Evolutionary conservation across 2,329 filamentous ascomycete genomes (phyloP).

Genomic region (Claviceps paspali): DNA sequence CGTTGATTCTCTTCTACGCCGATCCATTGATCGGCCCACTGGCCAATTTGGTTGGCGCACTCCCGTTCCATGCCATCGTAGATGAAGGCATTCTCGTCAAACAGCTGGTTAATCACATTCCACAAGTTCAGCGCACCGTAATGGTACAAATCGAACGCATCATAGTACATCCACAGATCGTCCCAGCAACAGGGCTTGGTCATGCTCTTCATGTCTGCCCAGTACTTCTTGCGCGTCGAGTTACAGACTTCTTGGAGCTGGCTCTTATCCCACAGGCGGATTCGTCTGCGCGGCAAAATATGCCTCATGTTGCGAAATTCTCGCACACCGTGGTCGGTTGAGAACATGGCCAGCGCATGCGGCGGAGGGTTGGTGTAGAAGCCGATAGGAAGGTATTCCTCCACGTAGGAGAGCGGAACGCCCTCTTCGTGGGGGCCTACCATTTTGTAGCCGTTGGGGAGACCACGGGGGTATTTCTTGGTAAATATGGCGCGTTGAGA

Average conservation of each 20-base stretch:
- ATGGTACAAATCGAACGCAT: constrained; percentile 30
- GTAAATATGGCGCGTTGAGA: constrained; percentile 14
- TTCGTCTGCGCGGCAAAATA: constrained; percentile 13
- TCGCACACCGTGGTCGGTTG: constrained; percentile 17
- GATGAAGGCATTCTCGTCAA: constrained; percentile 24
- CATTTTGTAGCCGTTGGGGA: constrained; percentile 22
- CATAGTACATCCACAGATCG: constrained; percentile 32
- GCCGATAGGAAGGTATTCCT: constrained; percentile 19
- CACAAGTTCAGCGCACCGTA: constrained; percentile 33
- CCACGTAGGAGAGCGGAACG: constrained; percentile 17
- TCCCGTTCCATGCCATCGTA: constrained; percentile 12
- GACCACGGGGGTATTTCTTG: constrained; percentile 20
- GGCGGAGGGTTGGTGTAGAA: constrained; percentile 22
- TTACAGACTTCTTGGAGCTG: constrained; percentile 25
- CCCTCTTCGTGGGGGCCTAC: constrained; percentile 11
- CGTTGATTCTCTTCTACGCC: constrained; percentile 13
- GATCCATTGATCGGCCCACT: constrained; percentile 24
- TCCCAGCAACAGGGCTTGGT: constrained; percentile 17
- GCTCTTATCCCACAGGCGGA: constrained; percentile 23
- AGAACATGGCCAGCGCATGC: constrained; percentile 22
- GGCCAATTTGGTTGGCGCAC: constrained; percentile 15
- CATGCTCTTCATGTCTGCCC: constrained; percentile 21
- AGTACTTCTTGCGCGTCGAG: constrained; percentile 21
- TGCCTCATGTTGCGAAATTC: constrained; percentile 16
- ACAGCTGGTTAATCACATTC: constrained; percentile 27